Conservation (phyloP, 2,329 filamentous ascomycete species). For the Trichophyton rubrum region DNA sequence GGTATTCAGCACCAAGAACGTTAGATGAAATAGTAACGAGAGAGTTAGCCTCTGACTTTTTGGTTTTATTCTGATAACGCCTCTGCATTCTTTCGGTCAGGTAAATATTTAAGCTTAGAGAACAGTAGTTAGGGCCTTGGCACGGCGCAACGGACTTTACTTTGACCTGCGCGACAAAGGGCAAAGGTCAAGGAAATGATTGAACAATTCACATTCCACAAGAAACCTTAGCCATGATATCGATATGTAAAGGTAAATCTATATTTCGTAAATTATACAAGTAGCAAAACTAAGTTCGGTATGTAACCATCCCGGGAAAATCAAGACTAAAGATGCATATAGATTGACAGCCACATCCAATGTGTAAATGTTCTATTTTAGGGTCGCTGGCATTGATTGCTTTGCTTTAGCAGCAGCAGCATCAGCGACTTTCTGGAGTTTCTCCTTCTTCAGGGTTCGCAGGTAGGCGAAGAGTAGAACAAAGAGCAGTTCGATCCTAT, state of each 20-base stretch:
- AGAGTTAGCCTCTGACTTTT: background rate
- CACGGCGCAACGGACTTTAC: background rate
- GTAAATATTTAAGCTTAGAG: background rate
- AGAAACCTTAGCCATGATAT: background rate
- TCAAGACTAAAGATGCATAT: background rate
- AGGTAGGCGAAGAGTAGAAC: slow-evolving; percentile 75
- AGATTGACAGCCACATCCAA: too few relatives aligned
- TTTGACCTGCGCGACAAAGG: background rate
- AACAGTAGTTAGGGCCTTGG: background rate
- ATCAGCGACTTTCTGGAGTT: slow-evolving; percentile 55
- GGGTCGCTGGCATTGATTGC: slow-evolving; percentile 35
- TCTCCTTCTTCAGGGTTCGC: slow-evolving; percentile 54
- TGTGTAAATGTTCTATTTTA: slow-evolving; percentile 29
- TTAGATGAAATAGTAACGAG: background rate
- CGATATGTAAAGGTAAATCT: background rate
- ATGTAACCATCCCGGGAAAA: background rate
- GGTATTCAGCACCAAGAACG: background rate
- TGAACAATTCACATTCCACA: background rate
- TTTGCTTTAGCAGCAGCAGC: slow-evolving; percentile 52
- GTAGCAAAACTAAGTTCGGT: background rate
- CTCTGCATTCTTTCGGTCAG: background rate
- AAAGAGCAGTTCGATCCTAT: slow-evolving; percentile 75
- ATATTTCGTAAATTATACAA: background rate
- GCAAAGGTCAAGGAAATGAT: background rate
- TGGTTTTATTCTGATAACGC: background rate